Evolutionary conservation across 257 asterid genomes (phyloP).

Genomic region (Anisodus tanguticus): DNA sequence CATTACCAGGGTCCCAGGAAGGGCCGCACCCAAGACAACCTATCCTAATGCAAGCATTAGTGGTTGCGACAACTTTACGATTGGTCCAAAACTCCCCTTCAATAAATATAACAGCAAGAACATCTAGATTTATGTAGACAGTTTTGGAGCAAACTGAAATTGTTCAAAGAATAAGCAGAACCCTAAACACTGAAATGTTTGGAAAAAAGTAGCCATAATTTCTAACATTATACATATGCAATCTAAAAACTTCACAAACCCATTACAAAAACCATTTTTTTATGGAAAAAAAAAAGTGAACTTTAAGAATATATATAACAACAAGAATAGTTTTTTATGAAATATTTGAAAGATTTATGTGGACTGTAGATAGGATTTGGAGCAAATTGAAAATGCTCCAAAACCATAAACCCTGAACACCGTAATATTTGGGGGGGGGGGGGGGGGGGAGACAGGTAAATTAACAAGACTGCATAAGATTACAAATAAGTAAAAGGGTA

Average conservation of each 20-base stretch:
- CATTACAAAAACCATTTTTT: no score
- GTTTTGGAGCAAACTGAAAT: neutral
- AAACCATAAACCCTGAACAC: no score
- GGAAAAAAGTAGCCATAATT: neutral
- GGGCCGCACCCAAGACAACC: no score
- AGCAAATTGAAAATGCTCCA: no score
- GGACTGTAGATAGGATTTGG: constrained; percentile 11
- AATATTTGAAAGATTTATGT: neutral
- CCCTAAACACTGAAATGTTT: neutral
- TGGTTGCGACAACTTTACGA: no score
- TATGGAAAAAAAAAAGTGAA: neutral
- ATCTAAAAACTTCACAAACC: no score
- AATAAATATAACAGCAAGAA: no score
- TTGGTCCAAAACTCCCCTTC: no score
- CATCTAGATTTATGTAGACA: no score
- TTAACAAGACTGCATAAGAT: neutral
- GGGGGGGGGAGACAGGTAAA: neutral
- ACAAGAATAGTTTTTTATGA: neutral
- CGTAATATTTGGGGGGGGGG: no score
- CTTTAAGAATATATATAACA: neutral
- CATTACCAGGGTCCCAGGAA: no score
- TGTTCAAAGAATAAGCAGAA: neutral
- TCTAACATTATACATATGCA: neutral
- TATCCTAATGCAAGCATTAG: no score
- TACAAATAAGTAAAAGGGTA: constrained; percentile 12